phyloP scores from a whole-genome alignment of 2,329 filamentous ascomycete genomes.

The Passalora sequoiae region DNA sequence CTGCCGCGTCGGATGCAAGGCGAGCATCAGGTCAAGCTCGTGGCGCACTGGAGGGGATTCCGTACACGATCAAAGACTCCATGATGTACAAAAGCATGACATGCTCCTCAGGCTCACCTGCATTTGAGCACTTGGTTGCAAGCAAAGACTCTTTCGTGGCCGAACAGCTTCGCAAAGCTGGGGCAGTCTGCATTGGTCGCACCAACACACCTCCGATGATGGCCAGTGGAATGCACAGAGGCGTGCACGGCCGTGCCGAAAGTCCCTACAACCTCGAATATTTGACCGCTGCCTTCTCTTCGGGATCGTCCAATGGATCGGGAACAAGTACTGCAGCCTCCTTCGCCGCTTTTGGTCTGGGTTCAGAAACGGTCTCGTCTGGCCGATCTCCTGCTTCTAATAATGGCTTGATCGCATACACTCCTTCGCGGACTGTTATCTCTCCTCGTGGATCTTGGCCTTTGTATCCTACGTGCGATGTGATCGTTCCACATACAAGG shows the following conservation, averaged over 20 bases:
- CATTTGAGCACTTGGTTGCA: slow-evolving; percentile 48
- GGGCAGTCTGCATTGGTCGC: slow-evolving; percentile 50
- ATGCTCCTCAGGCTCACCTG: slow-evolving; percentile 51
- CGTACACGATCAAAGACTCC: slow-evolving; percentile 55
- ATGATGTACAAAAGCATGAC: slow-evolving; percentile 53
- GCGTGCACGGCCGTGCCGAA: slow-evolving; percentile 53
- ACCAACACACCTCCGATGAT: slow-evolving; percentile 60
- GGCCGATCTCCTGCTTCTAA: slow-evolving; percentile 55
- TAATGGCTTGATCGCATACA: slow-evolving; percentile 53
- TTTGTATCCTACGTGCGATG: slow-evolving; percentile 53
- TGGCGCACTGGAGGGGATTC: slow-evolving; percentile 51
- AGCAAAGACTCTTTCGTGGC: slow-evolving; percentile 52
- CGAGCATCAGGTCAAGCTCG: slow-evolving; percentile 36
- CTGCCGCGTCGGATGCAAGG: slow-evolving; percentile 44
- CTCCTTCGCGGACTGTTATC: slow-evolving; percentile 50
- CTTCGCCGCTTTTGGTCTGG: slow-evolving; percentile 52
- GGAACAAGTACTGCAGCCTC: slow-evolving; percentile 48
- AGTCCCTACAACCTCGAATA: slow-evolving; percentile 53
- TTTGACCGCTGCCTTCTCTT: slow-evolving; percentile 51
- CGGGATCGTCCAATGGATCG: slow-evolving; percentile 55
- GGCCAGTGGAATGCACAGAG: slow-evolving; percentile 54
- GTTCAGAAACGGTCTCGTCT: slow-evolving; percentile 53
- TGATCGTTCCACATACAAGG: slow-evolving; percentile 50
- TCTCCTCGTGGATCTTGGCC: slow-evolving; percentile 51
- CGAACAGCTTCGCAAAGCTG: slow-evolving; percentile 43